These are phyloP conservation scores for Magnolia sinica DNA, from an alignment of 164 flowering plant species.

Conservation along the genomic window DNA sequence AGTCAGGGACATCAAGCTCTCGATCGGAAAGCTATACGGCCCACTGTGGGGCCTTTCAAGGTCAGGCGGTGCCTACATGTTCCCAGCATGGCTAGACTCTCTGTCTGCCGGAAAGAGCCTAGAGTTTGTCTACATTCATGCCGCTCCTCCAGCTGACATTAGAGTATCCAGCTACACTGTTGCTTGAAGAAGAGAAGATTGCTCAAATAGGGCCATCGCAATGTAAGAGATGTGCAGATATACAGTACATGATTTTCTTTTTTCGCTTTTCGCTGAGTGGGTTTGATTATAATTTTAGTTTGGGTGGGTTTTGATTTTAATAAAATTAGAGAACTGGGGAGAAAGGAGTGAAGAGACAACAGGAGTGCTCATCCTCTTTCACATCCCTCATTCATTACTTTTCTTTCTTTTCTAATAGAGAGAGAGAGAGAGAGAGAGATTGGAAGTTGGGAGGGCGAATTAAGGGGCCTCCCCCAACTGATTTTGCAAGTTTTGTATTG, in stretches of 20 bases:
- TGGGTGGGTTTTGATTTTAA: constrained; percentile 11
- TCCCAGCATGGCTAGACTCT: constrained; percentile 65
- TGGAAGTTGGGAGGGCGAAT: not conserved
- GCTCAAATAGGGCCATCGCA: constrained; percentile 20
- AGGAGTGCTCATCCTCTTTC: constrained; percentile 95
- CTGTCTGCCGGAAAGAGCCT: constrained; percentile 62
- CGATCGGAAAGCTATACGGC: constrained; percentile 66
- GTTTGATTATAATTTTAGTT: constrained; percentile 15
- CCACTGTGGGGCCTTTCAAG: constrained; percentile 85
- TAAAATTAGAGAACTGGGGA: constrained; percentile 37
- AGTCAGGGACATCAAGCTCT: constrained; percentile 54
- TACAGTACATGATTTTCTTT: constrained; percentile 27
- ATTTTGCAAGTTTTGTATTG: too few species aligned
- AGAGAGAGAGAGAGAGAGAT: too few species aligned
- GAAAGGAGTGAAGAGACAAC: constrained; percentile 93
- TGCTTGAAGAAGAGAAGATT: constrained; percentile 26
- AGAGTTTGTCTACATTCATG: constrained; percentile 79
- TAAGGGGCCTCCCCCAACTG: too few species aligned
- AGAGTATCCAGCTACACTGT: constrained; percentile 54
- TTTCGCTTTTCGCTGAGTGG: constrained; percentile 16
- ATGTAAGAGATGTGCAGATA: constrained; percentile 46
- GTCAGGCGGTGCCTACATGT: constrained; percentile 35
- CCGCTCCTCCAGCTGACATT: constrained; percentile 56
- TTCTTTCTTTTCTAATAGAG: too few species aligned
- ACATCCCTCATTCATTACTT: constrained; percentile 31